These are phyloP conservation scores for Protea cynaroides DNA, from an alignment of 164 flowering plant genomes.

Conservation along the genomic window DNA sequence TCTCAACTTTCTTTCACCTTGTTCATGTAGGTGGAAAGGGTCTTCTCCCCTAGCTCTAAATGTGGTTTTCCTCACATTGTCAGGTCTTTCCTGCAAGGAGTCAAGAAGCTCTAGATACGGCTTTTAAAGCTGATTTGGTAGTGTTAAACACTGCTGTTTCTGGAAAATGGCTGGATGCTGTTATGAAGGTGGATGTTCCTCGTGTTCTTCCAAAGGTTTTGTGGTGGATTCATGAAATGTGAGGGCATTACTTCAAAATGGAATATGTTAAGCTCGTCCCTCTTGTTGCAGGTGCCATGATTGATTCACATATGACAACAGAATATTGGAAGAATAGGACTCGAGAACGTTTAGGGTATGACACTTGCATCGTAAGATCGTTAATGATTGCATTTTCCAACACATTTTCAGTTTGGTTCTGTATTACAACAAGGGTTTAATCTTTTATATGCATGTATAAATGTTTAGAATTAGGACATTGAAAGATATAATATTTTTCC, in stretches of 20 bases:
- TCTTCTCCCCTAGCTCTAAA: constrained; percentile 2
- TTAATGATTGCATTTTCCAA: background rate
- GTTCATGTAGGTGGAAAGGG: no score
- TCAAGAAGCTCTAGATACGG: no score
- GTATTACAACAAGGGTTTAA: no score
- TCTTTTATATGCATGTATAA: no score
- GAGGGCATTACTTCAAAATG: constrained; percentile 90
- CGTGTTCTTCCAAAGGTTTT: constrained; percentile 91
- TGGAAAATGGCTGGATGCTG: constrained; percentile 97
- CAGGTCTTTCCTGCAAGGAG: no score
- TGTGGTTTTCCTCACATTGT: background rate
- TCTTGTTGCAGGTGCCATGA: constrained; percentile 94
- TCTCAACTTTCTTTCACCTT: no score
- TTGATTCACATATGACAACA: constrained; percentile 88
- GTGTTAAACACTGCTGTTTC: constrained; percentile 96
- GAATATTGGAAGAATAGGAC: constrained; percentile 94
- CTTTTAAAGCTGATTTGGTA: constrained; percentile 87
- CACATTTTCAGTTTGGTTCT: no score
- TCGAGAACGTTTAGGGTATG: constrained; percentile 65
- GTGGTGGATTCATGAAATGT: no score
- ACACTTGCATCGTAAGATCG: background rate
- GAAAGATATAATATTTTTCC: no score
- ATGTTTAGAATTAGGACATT: no score
- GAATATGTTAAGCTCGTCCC: constrained; percentile 96
- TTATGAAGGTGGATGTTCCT: constrained; percentile 68